Evolutionary conservation across 169 alveolate genomes (phyloP).

Genomic region (Neospora caninum): DNA sequence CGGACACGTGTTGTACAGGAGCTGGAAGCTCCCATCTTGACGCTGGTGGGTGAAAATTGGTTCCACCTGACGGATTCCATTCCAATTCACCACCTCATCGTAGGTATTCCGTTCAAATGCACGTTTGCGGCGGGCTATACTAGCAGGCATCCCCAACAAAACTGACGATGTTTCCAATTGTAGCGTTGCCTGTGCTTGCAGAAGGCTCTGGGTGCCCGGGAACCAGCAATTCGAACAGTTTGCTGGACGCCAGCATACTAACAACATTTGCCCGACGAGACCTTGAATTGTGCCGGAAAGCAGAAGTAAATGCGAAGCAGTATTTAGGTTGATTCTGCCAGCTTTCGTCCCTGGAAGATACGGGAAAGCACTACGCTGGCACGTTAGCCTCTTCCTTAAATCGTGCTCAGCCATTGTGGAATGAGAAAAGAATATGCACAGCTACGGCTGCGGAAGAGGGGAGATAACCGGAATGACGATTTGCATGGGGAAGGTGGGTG

Average conservation of each 20-base stretch:
- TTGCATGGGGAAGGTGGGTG: too few relatives aligned
- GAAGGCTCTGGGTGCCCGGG: background rate
- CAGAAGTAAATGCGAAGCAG: background rate
- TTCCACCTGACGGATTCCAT: background rate
- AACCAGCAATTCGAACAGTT: background rate
- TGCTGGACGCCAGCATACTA: background rate
- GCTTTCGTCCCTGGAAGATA: too few relatives aligned
- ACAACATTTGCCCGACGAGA: background rate
- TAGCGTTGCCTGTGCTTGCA: background rate
- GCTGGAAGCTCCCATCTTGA: constrained; percentile 25
- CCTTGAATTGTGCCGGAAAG: background rate
- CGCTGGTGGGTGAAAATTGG: constrained; percentile 13
- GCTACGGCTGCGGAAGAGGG: too few relatives aligned
- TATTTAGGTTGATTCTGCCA: too few relatives aligned
- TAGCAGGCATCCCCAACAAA: background rate
- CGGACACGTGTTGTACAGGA: constrained; percentile 31
- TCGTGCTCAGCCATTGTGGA: too few relatives aligned
- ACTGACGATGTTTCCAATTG: constrained; percentile 1
- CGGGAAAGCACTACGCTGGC: too few relatives aligned
- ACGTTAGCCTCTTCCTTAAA: too few relatives aligned
- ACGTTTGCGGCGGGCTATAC: background rate
- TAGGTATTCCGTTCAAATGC: background rate
- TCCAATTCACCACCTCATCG: background rate
- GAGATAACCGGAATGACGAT: too few relatives aligned
- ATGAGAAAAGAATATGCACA: too few relatives aligned